A percentile compares a stretch with the other conserved stretches of the same genome.
Conservation (phyloP, 176 grass and related monocot species). For the Typha latifolia region DNA sequence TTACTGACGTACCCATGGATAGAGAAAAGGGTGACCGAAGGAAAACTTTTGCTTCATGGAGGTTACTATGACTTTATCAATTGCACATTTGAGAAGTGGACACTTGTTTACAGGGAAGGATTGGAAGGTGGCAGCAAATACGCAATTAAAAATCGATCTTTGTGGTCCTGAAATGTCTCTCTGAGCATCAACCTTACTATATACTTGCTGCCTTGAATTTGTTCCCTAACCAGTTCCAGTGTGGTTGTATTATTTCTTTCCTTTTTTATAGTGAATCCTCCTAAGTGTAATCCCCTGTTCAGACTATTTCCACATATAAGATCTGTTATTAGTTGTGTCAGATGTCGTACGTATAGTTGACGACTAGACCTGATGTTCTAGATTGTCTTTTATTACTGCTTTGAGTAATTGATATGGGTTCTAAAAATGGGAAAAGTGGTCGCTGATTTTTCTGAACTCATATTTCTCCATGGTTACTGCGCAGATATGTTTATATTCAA, state of each 20-base stretch:
- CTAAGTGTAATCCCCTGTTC: no score
- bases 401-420: no score
- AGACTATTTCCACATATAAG: no score
- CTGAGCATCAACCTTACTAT: no score
- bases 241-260: no score
- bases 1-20: conserved; percentile 96
- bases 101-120: conserved; percentile 58
- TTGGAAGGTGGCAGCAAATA: conserved; percentile 92
- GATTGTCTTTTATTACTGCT: no score
- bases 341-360: no score
- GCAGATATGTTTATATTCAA: no score
- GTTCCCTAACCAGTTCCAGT: background rate
- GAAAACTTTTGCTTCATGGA: conserved; percentile 61
- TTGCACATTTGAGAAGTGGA: conserved; percentile 95
- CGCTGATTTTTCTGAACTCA: background rate
- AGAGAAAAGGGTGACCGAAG: conserved; percentile 75
- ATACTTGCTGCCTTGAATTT: background rate
- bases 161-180: conserved; percentile 44
- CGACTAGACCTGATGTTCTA: no score
- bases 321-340: no score
- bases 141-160: conserved; percentile 68
- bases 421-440: background rate
- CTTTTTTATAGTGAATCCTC: no score
- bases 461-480: no score
- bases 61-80: conserved; percentile 83